Conservation (phyloP, 164 flowering plant species). For the Macadamia tetraphylla region DNA sequence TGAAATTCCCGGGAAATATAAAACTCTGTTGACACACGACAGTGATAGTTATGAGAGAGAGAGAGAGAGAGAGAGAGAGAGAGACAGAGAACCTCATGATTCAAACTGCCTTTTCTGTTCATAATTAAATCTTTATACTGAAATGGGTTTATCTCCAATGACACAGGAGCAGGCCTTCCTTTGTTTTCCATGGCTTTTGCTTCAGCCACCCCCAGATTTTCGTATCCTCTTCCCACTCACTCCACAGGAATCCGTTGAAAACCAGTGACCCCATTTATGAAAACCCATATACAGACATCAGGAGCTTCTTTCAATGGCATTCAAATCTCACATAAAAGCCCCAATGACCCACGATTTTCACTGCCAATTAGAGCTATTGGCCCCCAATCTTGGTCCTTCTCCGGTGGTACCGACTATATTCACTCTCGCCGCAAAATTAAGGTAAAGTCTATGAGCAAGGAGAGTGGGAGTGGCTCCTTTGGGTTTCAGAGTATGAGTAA, state of each 20-base stretch:
- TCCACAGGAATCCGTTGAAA: not conserved
- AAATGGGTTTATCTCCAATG: too few relatives aligned
- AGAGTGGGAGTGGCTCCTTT: conserved; percentile 24
- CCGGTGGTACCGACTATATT: conserved; percentile 16
- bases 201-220: conserved; percentile 17
- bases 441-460: conserved; percentile 25
- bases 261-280: not conserved
- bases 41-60: too few relatives aligned
- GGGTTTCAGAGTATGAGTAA: conserved; percentile 38
- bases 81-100: too few relatives aligned
- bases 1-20: too few relatives aligned
- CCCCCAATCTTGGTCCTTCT: conserved; percentile 26
- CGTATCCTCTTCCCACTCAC: conserved; percentile 12
- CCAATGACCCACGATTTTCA: conserved; percentile 1
- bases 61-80: too few relatives aligned
- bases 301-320: conserved; percentile 11
- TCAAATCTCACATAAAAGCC: not conserved
- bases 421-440: conserved; percentile 14
- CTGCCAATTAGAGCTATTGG: conserved; percentile 12
- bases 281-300: not conserved
- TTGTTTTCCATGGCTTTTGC: conserved; percentile 32
- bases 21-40: too few relatives aligned
- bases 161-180: not conserved
- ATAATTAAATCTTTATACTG: too few relatives aligned
- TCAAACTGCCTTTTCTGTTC: too few relatives aligned